Evolutionary conservation across 1,139 yeast genomes (phyloP).

Genomic region (Ogataea hybrid): DNA sequence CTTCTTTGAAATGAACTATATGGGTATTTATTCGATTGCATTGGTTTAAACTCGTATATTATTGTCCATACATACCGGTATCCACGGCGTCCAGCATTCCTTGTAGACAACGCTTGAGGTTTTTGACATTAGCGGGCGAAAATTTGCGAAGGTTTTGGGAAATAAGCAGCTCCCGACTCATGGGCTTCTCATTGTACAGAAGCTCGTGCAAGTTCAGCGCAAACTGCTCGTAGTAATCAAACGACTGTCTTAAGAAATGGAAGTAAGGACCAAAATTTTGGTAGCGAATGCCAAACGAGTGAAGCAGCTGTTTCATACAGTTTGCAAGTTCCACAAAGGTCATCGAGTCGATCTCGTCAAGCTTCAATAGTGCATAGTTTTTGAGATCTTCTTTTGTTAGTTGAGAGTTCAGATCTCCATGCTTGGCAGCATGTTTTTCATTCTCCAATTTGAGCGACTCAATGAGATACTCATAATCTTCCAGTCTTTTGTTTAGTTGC

Average conservation of each 20-base stretch:
- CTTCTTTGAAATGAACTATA: constrained; percentile 32
- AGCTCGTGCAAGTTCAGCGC: constrained; percentile 13
- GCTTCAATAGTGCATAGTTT: constrained; percentile 13
- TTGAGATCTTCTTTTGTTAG: constrained; percentile 5
- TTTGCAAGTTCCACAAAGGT: constrained; percentile 20
- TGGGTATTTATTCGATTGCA: background rate
- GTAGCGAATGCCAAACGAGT: constrained; percentile 17
- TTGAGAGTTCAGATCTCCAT: constrained; percentile 5
- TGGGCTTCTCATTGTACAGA: constrained; percentile 12
- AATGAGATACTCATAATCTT: constrained; percentile 7
- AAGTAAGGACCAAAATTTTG: constrained; percentile 15
- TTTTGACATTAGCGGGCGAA: constrained; percentile 7
- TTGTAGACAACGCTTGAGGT: constrained; percentile 13
- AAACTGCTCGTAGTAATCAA: constrained; percentile 18
- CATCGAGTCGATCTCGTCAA: constrained; percentile 14
- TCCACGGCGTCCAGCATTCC: constrained; percentile 14
- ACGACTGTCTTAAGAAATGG: constrained; percentile 15
- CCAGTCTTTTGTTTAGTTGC: background rate
- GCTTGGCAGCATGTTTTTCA: constrained; percentile 4
- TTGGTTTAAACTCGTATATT: background rate
- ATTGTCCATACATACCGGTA: constrained; percentile 6
- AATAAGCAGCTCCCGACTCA: constrained; percentile 9
- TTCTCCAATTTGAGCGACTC: constrained; percentile 11
- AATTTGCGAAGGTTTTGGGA: constrained; percentile 10
- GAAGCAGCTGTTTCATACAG: constrained; percentile 17